Conservation (phyloP, 345 rosid species). For the Anastatica hierochuntica region DNA sequence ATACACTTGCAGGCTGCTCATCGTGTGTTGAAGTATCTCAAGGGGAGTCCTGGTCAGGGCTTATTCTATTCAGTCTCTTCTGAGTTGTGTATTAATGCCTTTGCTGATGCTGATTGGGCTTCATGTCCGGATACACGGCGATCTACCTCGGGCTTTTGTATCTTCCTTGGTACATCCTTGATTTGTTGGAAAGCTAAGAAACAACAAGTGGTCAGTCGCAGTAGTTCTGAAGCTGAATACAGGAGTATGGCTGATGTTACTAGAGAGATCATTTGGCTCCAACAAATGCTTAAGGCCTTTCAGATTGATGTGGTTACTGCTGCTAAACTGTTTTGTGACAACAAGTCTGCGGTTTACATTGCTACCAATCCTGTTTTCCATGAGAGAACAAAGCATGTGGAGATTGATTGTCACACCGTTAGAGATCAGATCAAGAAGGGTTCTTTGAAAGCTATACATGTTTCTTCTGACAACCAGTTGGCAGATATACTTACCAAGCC, state of each 20-base stretch:
- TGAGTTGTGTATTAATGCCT: background rate
- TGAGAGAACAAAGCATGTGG: no score
- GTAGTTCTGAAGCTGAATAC: background rate
- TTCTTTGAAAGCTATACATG: no score
- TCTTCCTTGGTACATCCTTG: background rate
- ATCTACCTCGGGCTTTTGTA: background rate
- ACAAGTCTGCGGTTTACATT: background rate
- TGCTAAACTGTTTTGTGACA: background rate
- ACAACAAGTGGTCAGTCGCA: background rate
- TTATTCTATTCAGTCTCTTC: background rate
- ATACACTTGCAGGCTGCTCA: background rate
- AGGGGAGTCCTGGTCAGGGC: background rate
- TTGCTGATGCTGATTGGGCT: background rate
- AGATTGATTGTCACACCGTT: no score
- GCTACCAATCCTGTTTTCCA: background rate
- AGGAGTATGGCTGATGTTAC: background rate
- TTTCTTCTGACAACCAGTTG: no score
- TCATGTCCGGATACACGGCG: background rate
- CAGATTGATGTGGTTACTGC: accelerated
- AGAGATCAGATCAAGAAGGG: no score
- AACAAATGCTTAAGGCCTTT: background rate
- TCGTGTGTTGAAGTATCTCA: background rate
- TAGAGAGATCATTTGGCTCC: background rate
- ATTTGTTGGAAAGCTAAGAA: background rate
- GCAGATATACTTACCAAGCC: no score